Base-by-base conservation (phyloP, 2,329 filamentous ascomycete species). In the Aspergillus bombycis region DNA sequence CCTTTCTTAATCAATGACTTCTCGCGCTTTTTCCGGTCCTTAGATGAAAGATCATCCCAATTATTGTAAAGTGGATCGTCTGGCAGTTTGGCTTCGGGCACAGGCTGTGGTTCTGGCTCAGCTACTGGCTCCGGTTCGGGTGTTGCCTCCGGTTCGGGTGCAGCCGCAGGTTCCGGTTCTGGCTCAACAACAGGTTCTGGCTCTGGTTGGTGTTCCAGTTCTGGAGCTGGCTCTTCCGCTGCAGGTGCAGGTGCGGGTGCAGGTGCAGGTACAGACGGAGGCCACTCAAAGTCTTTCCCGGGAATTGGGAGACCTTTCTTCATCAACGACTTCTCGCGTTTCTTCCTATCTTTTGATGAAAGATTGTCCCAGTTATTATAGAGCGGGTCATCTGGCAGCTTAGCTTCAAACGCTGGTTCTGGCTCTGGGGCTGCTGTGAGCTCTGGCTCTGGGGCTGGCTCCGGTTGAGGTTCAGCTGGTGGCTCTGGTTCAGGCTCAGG, bases 1-100 rank as follows among this genome's bases (percentile, higher is more conserved):
- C 67, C 72, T 58, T 74, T 75, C 46, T 68, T 68, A 2, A 62
- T 65, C 32, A 54, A 14, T 16, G 52, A 73, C 70, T 68, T 78
- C 60, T 70, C 81, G 81, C 7, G 75, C 75, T 62, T 82, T 80
- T 45, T 75, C 70, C 1, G 77, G 75, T 36, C 77, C 70, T 1
- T 73, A 72, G 53, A 74, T 74, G 0, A 74, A 62, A 78, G 69
- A n/a, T 63, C 69, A 11, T 68, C 66, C 75, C 76, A 80, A 8
- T 68, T 66, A 9, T 78, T 74, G 43, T 78, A 76, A 3, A 76
- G 66, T 54, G 79, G 76, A 38, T 79, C 77, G 30, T 78, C 76
- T 52, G 75, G 74, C 60, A 77, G 70, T 32, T 69, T 70, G 11
- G 71, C 70, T 19, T 72, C 71, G 16, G 48, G 8, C 7, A 3